phyloP scores from a whole-genome alignment of 148 eudicot species.

The Fallopia convolvulus region DNA sequence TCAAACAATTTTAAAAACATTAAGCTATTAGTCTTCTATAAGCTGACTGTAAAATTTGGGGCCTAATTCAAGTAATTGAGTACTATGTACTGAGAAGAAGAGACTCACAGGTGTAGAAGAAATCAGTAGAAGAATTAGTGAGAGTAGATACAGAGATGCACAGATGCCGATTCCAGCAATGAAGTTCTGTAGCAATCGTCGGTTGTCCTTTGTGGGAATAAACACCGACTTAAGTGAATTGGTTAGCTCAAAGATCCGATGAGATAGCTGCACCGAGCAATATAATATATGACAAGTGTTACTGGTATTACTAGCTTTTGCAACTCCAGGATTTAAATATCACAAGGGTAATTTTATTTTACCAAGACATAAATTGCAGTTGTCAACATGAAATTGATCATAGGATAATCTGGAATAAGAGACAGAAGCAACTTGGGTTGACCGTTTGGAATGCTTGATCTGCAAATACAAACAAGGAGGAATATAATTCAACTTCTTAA shows the following conservation, averaged over 20 bases:
- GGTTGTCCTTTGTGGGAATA: conserved; percentile 72
- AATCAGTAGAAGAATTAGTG: conserved; percentile 70
- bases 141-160: conserved; percentile 45
- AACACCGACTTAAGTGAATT: conserved; percentile 65
- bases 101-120: conserved; percentile 49
- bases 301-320: no score
- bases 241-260: conserved; percentile 80
- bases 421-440: conserved; percentile 93
- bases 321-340: no score
- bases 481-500: no score
- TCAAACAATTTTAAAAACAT: no score
- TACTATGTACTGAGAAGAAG: background rate
- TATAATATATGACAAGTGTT: background rate
- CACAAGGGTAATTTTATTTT: conserved; percentile 3
- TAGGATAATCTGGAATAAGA: conserved; percentile 75
- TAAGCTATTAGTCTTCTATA: no score
- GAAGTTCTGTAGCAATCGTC: conserved; percentile 57
- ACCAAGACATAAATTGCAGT: conserved; percentile 83
- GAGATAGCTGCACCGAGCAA: conserved; percentile 58
- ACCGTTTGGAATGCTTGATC: conserved; percentile 81
- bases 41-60: background rate
- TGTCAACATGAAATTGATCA: conserved; percentile 92
- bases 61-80: background rate
- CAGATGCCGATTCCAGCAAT: conserved; percentile 70
- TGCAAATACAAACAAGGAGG: conserved; percentile 18